phyloP scores from a whole-genome alignment of 2,329 filamentous ascomycete species.

The Aspergillus novoparasiticus region DNA sequence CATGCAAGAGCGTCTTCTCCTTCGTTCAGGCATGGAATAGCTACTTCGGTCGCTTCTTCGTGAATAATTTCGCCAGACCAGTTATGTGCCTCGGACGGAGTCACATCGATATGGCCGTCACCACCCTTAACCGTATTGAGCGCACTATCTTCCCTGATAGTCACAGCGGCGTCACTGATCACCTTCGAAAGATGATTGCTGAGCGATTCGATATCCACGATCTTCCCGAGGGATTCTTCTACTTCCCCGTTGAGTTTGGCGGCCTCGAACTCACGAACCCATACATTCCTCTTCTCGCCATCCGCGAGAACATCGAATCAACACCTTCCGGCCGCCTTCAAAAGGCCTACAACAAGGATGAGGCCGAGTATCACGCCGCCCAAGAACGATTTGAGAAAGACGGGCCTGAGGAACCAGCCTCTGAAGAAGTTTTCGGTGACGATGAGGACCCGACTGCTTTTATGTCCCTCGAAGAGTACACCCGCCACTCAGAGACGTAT shows the following conservation, averaged over 20 bases:
- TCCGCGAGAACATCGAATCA: conserved; percentile 46
- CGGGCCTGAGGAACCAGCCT: conserved; percentile 15
- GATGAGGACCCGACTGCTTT: conserved; percentile 24
- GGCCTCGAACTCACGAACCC: conserved; percentile 55
- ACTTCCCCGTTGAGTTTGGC: conserved; percentile 55
- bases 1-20: conserved; percentile 58
- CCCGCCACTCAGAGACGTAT: conserved; percentile 36
- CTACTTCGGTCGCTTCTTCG: conserved; percentile 60
- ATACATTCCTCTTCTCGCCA: conserved; percentile 51
- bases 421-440: not conserved
- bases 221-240: conserved; percentile 56
- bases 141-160: conserved; percentile 51
- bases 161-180: conserved; percentile 53
- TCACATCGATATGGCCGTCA: conserved; percentile 59
- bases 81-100: conserved; percentile 57
- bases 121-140: conserved; percentile 57
- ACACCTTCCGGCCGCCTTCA: conserved; percentile 38
- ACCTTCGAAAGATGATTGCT: conserved; percentile 56
- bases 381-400: conserved; percentile 36
- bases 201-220: conserved; percentile 54
- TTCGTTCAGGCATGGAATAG: conserved; percentile 65
- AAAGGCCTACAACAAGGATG: conserved; percentile 45
- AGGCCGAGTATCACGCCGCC: conserved; percentile 56
- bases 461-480: conserved; percentile 45
- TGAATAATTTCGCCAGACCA: conserved; percentile 59